A percentile compares a stretch with the other conserved stretches of the same genome.
Conservation (phyloP, 768 basidiomycete genomes). For the Suillus sp. region DNA sequence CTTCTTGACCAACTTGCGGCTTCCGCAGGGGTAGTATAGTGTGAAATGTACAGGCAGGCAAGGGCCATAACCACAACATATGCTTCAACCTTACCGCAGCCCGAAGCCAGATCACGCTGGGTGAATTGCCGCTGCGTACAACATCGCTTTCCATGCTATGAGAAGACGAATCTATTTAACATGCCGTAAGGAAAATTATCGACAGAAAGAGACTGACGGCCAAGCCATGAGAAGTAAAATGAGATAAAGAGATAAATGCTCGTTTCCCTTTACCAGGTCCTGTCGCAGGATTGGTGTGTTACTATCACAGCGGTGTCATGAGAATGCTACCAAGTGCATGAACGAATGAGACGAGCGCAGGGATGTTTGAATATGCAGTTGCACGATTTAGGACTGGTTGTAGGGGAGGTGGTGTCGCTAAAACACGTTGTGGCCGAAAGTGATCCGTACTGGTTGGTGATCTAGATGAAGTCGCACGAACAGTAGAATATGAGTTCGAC, state of each 20-base stretch:
- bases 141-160: not conserved
- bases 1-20: not conserved
- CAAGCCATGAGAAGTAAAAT: conserved; percentile 1
- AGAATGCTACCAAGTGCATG: conserved; percentile 3
- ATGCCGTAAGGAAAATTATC: not conserved
- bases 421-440: conserved; percentile 1
- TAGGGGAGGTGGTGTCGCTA: not conserved
- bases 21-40: not conserved
- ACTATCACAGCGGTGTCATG: not conserved
- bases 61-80: not conserved
- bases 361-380: not conserved
- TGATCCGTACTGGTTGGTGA: not conserved
- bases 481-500: not conserved
- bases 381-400: not conserved
- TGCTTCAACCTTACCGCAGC: not conserved
- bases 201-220: not conserved
- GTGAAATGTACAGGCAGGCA: not conserved
- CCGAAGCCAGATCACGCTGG: not conserved
- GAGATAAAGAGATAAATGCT: not conserved
- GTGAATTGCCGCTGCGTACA: not conserved
- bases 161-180: not conserved
- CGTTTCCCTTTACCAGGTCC: not conserved
- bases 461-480: not conserved
- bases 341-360: conserved; percentile 1
- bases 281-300: not conserved